Percentiles rank a stretch among this genome's conserved stretches.
Evolutionary conservation across 2,329 filamentous ascomycete genomes (phyloP).

Genomic region (Tolypocladium tropicale): DNA sequence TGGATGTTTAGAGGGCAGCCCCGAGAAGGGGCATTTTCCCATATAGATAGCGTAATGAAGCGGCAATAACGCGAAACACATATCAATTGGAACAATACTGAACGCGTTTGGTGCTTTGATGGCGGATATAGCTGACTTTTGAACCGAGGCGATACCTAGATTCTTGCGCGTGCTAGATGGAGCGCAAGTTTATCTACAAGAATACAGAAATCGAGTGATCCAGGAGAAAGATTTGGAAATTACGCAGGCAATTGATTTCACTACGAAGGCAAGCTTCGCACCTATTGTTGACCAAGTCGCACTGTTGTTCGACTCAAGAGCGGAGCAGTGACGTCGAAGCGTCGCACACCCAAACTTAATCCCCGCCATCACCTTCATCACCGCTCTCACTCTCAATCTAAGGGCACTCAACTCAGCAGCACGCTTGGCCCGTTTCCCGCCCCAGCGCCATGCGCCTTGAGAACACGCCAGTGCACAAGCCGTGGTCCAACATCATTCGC

Average conservation of each 20-base stretch:
- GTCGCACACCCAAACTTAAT: background rate
- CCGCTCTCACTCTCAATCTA: too few relatives aligned
- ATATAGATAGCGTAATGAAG: background rate
- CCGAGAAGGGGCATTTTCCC: background rate
- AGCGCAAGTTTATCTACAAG: too few relatives aligned
- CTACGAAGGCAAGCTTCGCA: background rate
- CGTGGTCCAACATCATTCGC: background rate
- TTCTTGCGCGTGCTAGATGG: too few relatives aligned
- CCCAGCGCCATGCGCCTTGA: background rate
- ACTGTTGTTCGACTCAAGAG: background rate
- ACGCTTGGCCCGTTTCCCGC: background rate
- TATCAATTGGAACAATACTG: background rate
- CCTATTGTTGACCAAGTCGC: background rate
- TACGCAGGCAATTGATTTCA: too few relatives aligned
- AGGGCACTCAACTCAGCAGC: too few relatives aligned
- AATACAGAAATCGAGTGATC: too few relatives aligned
- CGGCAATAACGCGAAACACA: background rate
- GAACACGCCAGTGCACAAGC: background rate
- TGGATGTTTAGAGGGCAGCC: background rate
- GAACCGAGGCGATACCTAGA: background rate
- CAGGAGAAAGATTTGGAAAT: too few relatives aligned
- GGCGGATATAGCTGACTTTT: background rate
- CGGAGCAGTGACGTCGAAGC: background rate
- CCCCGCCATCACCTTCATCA: background rate
- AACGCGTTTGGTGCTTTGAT: background rate